Evolutionary conservation across 352 stramenopile species (phyloP), one percentile per base, ranked within the genome.

Genomic region (Phytophthora aleatoria): DNA sequence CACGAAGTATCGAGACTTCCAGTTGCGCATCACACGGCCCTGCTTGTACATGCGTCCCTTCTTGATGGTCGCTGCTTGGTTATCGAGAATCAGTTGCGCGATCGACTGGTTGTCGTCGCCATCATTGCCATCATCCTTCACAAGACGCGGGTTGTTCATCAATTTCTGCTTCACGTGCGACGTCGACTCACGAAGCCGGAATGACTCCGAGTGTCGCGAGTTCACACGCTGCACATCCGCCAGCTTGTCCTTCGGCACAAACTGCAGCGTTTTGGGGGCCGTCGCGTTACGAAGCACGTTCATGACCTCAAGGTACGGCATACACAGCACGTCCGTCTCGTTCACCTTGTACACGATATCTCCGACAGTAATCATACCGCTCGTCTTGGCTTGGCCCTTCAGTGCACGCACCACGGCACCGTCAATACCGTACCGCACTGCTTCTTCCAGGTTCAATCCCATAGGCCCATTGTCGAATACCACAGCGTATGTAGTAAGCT

Each of bases 261-360:
- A 95, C 60, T 93, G 85, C 45, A 95, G 61, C 11, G 84, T 95
- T 57, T 90, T 92, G 9, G 87, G 87, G 15, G 77, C 71, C 10
- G 82, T 68, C 35, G 81, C 87, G 31, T 82, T 79, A 5, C 85
- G 84, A 45, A 93, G 73, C 41, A 92, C 76, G 15, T 82, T 82
- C 85, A 95, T 95, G n/a, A 95, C 83, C 49, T 95, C 79, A 13
- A 72, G 59, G 70, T 95, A 95, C 43, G 84, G 84, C 80, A 94
- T 94, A 61, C 81, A 91, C 12, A 93, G 65, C 60, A 94, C 85
- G 48, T 94, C 83, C 20, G 75, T 76, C 45, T 93, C 87, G 62
- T 92, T 92, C 43, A 94, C 87, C 64, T 95, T 94, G 73, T 89
- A 95, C 47, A 94, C 83, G 56, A 93, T 94, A 69, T 95, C 85